phyloP scores from a whole-genome alignment of 257 asterid species.

The Apocynum venetum region DNA sequence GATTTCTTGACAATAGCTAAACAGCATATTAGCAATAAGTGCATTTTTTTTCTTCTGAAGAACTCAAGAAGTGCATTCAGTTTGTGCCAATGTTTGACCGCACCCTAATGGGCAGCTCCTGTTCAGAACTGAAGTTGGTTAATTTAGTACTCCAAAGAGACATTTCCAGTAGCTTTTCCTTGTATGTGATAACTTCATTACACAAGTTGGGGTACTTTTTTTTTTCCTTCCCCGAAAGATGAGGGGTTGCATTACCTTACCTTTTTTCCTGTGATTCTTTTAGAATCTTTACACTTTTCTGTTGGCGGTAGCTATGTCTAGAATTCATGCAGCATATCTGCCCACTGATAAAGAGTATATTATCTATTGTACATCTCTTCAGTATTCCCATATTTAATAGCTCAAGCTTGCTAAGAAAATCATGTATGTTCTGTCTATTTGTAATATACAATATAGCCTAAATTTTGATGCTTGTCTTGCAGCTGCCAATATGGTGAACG shows the following conservation, averaged over 20 bases:
- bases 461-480: conserved; percentile 31
- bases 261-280: neutral
- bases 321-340: neutral
- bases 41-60: neutral
- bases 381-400: neutral
- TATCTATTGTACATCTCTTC: neutral
- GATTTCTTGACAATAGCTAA: neutral
- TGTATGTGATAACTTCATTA: neutral
- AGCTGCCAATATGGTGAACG: conserved; percentile 76
- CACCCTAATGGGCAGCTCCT: neutral
- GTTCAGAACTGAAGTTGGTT: neutral
- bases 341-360: neutral
- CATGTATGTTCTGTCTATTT: neutral
- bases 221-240: neutral
- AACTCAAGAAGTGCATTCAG: neutral
- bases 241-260: neutral
- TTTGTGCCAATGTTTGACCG: neutral
- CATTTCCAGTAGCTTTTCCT: neutral
- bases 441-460: conserved; percentile 11
- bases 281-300: neutral
- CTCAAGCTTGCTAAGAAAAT: neutral
- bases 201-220: neutral
- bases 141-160: too few relatives aligned
- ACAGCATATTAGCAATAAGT: too few relatives aligned
- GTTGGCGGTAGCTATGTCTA: neutral